phyloP scores from a whole-genome alignment of 2,329 filamentous ascomycete genomes.

The Cordyceps tenuipes region DNA sequence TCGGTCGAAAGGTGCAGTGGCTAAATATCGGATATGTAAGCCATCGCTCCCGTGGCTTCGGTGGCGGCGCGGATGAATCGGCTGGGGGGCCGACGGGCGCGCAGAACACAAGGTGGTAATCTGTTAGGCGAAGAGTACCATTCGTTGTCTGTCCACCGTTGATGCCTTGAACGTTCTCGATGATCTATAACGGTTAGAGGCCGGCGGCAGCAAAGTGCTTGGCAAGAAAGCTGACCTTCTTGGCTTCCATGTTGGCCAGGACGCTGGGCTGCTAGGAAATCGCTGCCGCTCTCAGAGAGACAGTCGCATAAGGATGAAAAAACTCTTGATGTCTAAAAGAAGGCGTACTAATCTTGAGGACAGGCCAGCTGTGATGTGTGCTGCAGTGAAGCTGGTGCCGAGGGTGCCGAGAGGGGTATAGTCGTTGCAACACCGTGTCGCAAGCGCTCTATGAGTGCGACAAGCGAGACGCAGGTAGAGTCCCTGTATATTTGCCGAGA shows the following conservation, averaged over 20 bases:
- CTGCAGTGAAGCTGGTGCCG: not conserved
- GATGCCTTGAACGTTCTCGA: constrained; percentile 53
- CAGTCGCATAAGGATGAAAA: not conserved
- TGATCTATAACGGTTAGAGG: constrained; percentile 25
- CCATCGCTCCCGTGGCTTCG: constrained; percentile 62
- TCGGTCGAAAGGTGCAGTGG: constrained; percentile 68
- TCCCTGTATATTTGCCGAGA: not conserved
- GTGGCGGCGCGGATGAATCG: constrained; percentile 18
- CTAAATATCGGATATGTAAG: constrained; percentile 90
- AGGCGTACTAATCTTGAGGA: not conserved
- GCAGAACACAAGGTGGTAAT: constrained; percentile 53
- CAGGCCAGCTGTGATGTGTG: not conserved
- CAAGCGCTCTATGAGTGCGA: not conserved
- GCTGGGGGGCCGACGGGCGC: constrained; percentile 29
- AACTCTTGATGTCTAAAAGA: not conserved
- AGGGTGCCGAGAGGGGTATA: constrained; percentile 8
- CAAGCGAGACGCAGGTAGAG: not conserved
- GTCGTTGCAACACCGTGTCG: not conserved
- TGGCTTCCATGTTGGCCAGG: constrained; percentile 29
- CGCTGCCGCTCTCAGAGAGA: not conserved
- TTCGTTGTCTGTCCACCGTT: constrained; percentile 48
- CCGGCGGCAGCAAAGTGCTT: constrained; percentile 16
- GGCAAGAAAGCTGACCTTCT: constrained; percentile 27
- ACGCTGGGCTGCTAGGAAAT: not conserved
- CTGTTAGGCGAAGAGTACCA: constrained; percentile 52